A percentile compares a stretch with the other conserved stretches of the same genome.
Conservation (phyloP, 129 eudicot genomes). For the Smallanthus sonchifolius region DNA sequence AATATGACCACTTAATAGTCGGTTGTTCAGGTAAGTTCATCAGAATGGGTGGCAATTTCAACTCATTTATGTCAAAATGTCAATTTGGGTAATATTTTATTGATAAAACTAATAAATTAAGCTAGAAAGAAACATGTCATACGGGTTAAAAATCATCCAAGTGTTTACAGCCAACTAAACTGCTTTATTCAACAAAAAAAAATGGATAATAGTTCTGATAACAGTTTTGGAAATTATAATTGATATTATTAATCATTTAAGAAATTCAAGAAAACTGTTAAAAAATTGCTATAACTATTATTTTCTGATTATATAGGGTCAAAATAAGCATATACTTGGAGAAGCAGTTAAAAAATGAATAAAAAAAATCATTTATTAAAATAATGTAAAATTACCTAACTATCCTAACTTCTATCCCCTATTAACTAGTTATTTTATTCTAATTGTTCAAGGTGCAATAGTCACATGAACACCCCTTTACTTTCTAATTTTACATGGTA, state of each 20-base stretch:
- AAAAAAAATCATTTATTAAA: background rate
- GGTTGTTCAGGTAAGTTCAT: background rate
- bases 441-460: background rate
- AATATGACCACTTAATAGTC: background rate
- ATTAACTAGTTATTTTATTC: background rate
- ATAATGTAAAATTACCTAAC: background rate
- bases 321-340: background rate
- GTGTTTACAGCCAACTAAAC: background rate
- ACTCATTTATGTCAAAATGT: background rate
- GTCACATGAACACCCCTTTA: background rate
- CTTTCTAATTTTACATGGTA: background rate
- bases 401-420: background rate
- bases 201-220: background rate
- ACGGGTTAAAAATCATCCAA: background rate
- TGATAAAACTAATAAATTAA: background rate
- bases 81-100: background rate
- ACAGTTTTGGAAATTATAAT: background rate
- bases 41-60: background rate
- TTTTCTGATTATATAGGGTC: background rate
- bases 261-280: background rate
- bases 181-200: background rate
- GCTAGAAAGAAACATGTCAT: background rate
- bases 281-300: too few relatives aligned
- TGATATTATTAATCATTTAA: background rate
- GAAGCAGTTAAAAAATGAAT: background rate